A percentile compares a stretch with the other conserved stretches of the same genome.
Conservation (phyloP, 148 eudicot species). For the Chenopodium quinoa region DNA sequence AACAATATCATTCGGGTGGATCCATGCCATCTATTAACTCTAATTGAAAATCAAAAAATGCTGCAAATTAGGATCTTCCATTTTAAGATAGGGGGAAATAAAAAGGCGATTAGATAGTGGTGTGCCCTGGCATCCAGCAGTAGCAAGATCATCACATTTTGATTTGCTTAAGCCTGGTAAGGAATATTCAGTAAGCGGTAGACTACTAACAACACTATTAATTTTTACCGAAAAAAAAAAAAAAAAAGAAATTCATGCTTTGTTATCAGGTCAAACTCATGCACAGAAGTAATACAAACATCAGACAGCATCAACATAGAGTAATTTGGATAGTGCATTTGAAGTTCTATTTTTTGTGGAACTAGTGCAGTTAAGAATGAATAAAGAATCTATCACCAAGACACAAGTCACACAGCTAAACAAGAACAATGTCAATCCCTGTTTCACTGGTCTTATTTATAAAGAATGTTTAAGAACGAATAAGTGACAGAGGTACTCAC, state of each 20-base stretch:
- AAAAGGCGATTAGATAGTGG: too few species aligned
- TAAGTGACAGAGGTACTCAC: slow-evolving; percentile 19
- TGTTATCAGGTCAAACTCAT: not conserved
- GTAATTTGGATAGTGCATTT: not conserved
- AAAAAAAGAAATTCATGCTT: too few species aligned
- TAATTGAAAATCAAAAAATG: too few species aligned
- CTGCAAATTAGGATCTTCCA: too few species aligned
- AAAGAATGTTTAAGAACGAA: not conserved
- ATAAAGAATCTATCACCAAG: not conserved
- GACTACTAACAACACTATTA: not conserved
- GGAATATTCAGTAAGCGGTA: not conserved
- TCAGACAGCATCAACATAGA: not conserved
- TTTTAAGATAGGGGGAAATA: too few species aligned
- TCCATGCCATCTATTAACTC: not conserved
- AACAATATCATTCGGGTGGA: not conserved
- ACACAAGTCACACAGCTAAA: not conserved
- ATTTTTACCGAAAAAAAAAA: not conserved
- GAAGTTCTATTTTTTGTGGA: not conserved
- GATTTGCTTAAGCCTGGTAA: not conserved
- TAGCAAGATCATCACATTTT: not conserved
- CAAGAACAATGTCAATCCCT: not conserved
- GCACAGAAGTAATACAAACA: not conserved
- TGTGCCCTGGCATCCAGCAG: not conserved
- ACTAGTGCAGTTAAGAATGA: not conserved
- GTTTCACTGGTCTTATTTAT: not conserved